Conservation (phyloP, 768 basidiomycete genomes). For the Cystobasidium onofrii region DNA sequence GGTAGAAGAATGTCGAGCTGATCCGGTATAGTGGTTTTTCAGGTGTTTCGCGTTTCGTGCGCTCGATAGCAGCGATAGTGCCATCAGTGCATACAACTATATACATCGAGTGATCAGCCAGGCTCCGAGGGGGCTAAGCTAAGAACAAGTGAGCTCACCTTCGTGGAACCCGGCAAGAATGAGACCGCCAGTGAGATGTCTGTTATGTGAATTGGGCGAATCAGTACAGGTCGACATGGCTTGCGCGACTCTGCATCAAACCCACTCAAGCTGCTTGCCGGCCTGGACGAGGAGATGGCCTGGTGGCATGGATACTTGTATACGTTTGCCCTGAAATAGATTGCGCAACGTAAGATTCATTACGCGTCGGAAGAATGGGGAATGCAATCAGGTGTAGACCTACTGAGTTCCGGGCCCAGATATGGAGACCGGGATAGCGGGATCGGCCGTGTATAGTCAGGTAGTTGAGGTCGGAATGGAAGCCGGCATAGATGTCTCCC, state of each 20-base stretch:
- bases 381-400: no score
- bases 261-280: constrained; percentile 86
- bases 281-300: constrained; percentile 86
- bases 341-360: no score
- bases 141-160: constrained; percentile 3
- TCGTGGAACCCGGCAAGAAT: constrained; percentile 92
- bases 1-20: constrained; percentile 94
- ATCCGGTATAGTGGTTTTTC: constrained; percentile 87
- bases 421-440: constrained; percentile 60
- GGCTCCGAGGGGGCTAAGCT: no score
- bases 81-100: constrained; percentile 72
- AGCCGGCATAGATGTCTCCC: constrained; percentile 83
- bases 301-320: constrained; percentile 73
- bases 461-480: constrained; percentile 85
- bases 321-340: constrained; percentile 58
- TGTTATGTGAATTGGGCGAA: not conserved
- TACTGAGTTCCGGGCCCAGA: constrained; percentile 14
- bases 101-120: not conserved
- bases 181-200: constrained; percentile 51
- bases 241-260: no score
- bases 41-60: constrained; percentile 55
- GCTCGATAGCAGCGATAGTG: constrained; percentile 63
- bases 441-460: constrained; percentile 83
- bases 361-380: no score
- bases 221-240: not conserved